A percentile compares a stretch with the other conserved stretches of the same genome.
Conservation (phyloP, 495 filamentous ascomycete genomes). For the Podospora pseudoanserina region DNA sequence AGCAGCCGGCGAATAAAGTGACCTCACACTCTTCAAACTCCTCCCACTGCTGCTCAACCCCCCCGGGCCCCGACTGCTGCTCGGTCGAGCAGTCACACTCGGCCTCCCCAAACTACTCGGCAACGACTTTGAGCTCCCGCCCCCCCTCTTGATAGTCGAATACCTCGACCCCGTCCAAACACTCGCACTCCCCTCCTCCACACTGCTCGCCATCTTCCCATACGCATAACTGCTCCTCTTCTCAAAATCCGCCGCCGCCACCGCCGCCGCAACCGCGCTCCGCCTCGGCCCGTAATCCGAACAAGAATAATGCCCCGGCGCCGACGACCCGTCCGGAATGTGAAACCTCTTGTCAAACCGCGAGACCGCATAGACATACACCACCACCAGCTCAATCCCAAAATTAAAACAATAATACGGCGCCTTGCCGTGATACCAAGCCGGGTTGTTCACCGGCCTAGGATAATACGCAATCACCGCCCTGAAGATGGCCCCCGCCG, state of each 20-base stretch:
- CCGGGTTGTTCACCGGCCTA: conserved; percentile 53
- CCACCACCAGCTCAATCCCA: conserved; percentile 64
- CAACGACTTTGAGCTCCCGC: neutral
- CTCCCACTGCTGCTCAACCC: conserved; percentile 5
- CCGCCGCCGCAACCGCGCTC: neutral
- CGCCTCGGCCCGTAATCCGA: neutral
- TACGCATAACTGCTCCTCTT: neutral
- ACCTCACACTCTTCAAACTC: conserved; percentile 5
- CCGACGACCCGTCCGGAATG: conserved; percentile 50
- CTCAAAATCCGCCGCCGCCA: neutral
- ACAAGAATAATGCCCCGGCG: conserved; percentile 36
- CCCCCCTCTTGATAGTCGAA: neutral
- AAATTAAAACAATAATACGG: conserved; percentile 81
- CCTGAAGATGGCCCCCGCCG: conserved; percentile 65
- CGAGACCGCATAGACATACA: conserved; percentile 56
- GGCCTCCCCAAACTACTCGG: neutral
- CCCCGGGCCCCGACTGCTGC: neutral
- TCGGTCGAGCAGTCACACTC: neutral
- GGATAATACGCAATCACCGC: conserved; percentile 54
- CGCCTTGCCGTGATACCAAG: conserved; percentile 65
- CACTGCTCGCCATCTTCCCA: neutral
- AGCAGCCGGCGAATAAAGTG: neutral
- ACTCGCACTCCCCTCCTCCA: neutral
- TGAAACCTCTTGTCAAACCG: conserved; percentile 72
- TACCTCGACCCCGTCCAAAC: conserved; percentile 6